Evolutionary conservation across 1,284 basidiomycete genomes (phyloP), one percentile per base, ranked within the genome.

Genomic region (Gomphus bonarii): DNA sequence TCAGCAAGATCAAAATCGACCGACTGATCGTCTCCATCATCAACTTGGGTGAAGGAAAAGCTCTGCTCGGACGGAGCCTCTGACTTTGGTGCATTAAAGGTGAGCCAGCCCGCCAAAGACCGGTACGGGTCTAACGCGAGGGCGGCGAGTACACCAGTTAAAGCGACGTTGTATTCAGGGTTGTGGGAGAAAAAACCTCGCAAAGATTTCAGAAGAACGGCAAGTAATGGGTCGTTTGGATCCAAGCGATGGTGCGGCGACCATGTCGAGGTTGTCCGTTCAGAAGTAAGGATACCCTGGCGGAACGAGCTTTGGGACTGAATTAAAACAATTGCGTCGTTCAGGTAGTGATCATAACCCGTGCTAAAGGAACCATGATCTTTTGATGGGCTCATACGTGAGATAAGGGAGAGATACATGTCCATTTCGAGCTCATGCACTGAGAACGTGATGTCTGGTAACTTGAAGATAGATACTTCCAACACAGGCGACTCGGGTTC

Each of bases 41-140:
- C 74, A 43, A 76, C 75, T 3, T 60, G 50, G 46, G 56, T 48
- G 50, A 48, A 44, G 46, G 38, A 36, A 36, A 55, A 33, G 3
- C 42, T 36, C 52, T 64, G 67, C n/a, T 69, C 61, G 43, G 65
- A 61, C 52, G 64, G 66, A 46, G 20, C 54, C 54, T 52, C 57
- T 31, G 22, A 42, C 57, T 35, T 46, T 22, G 59, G 51, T 18
- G 62, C 61, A 43, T 33, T 74, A 65, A 84, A 85, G 2, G 85
- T 87, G 54, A 97, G 69, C 93, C 92, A 98, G 0, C 93, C 92
- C 0, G 85, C 82, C 22, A 97, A 73, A 1, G 89, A 92, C 9
- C 94, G 80, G 65, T 91, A 78, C 1, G 94, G 90, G 65, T 91
- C 91, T 12, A 85, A 73, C 0, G 89, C 88, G 6, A 98, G 73